Base-by-base conservation (phyloP, 2,329 filamentous ascomycete genomes). In the Lasiodiplodia gonubiensis region DNA sequence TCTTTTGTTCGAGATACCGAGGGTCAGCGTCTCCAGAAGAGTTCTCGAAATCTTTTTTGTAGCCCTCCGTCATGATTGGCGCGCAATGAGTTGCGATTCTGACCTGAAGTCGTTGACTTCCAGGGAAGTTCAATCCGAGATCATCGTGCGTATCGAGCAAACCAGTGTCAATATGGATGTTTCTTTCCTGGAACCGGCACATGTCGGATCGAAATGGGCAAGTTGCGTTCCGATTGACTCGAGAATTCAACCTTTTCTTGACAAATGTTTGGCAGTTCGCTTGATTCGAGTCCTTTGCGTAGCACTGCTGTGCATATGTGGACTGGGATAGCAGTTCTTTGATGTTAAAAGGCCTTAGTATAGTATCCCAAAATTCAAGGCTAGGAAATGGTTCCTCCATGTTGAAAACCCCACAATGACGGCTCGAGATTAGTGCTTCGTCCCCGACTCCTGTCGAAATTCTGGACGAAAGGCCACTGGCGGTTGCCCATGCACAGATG, bases 121-220 rank as follows among this genome's bases (percentile, higher is more conserved):
- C 69, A 2, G 70, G 69, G 5, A 49, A 60, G 46, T 73, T 74
- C 42, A 74, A 35, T 1, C 73, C 73, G 14, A 75, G 63, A 64
- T 75, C 66, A 2, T 53, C 25, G 21, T 63, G 64, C 46, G 70
- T 72, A 52, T 74, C 66, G 0, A 75, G 57, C 23, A 64, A 59
- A 18, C 70, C 72, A n/a, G 70, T 72, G 21, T 74, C 72, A 0
- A 74, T 33, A 0, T 52, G 2, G 2, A 74, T 10, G 25, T 72
- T 75, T 0, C 46, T 52, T 3, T 23, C 51, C 3, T 68, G 42
- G 4, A 48, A 51, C 33, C 51, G 49, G 51, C 70, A 73, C 14
- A 70, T 55, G 10, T 64, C 54, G 12, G 52, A 16, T 2, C 52
- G 46, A 49, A 72, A 72, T 1, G 70, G 71, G 39, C 69, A 72